These are phyloP conservation scores for Cicer judaicum DNA, from an alignment of 306 rosid species.

Conservation along the genomic window DNA sequence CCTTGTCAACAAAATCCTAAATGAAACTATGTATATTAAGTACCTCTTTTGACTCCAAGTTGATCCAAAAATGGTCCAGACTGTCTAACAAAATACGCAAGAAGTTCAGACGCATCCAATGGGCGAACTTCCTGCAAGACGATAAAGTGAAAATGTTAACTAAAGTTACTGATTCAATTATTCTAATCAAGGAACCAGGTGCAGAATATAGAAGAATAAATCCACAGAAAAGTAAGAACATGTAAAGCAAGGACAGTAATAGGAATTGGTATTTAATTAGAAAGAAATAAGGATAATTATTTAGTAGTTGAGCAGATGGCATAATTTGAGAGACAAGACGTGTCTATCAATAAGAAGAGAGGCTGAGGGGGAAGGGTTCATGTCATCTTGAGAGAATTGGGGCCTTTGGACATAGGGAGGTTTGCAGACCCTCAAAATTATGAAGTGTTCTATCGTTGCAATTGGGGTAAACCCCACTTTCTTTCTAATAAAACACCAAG, in stretches of 20 bases:
- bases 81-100: constrained; percentile 84
- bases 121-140: constrained; percentile 78
- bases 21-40: constrained; percentile 1
- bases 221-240: constrained; percentile 33
- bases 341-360: constrained; percentile 3
- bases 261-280: constrained; percentile 5
- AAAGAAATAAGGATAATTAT: not conserved
- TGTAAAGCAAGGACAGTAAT: constrained; percentile 4
- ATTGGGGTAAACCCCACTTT: not conserved
- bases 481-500: not conserved
- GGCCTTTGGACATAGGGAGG: not conserved
- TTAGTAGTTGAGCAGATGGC: not conserved
- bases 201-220: constrained; percentile 34
- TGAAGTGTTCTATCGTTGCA: not conserved
- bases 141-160: constrained; percentile 40
- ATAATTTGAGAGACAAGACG: not conserved
- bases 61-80: constrained; percentile 90
- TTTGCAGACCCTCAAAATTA: not conserved
- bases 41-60: constrained; percentile 83
- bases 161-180: constrained; percentile 14
- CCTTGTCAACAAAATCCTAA: too few relatives aligned
- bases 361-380: not conserved
- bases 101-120: constrained; percentile 84
- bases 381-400: not conserved
- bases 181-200: constrained; percentile 24